Conservation (phyloP, 73 alveolate genomes). For the Paramecium tetraurelia region DNA sequence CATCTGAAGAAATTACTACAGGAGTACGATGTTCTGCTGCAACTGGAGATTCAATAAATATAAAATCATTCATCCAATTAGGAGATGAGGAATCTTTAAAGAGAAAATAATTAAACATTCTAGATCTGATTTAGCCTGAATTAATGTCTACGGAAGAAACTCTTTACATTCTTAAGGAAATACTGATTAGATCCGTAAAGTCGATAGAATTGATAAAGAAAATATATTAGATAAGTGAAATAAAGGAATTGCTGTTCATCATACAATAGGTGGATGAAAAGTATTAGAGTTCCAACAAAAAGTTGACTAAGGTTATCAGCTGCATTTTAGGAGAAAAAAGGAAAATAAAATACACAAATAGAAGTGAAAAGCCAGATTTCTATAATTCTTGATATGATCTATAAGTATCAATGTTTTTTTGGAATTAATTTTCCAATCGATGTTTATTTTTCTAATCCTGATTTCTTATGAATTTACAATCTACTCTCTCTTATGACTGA, state of each 20-base stretch:
- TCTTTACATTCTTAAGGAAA: neutral
- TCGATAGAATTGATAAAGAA: neutral
- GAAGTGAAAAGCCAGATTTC: conserved; percentile 18
- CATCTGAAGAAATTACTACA: neutral
- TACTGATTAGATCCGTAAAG: neutral
- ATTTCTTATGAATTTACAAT: neutral
- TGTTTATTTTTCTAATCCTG: conserved; percentile 4
- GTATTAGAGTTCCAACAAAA: neutral
- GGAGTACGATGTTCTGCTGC: conserved; percentile 35
- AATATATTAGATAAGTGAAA: neutral
- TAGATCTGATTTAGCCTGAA: conserved; percentile 12
- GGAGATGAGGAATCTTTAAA: neutral
- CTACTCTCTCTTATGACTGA: neutral
- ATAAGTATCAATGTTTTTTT: neutral
- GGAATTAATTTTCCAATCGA: conserved; percentile 8
- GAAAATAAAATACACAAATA: neutral
- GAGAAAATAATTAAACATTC: neutral
- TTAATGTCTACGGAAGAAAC: conserved; percentile 3
- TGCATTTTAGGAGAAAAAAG: neutral
- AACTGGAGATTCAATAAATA: conserved; percentile 32
- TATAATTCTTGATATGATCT: neutral
- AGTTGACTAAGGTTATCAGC: neutral
- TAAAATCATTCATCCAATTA: neutral
- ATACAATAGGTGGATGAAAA: neutral
- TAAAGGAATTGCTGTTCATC: neutral